Base-by-base conservation (phyloP, 2,329 filamentous ascomycete species). In the Diaporthe ilicicola region DNA sequence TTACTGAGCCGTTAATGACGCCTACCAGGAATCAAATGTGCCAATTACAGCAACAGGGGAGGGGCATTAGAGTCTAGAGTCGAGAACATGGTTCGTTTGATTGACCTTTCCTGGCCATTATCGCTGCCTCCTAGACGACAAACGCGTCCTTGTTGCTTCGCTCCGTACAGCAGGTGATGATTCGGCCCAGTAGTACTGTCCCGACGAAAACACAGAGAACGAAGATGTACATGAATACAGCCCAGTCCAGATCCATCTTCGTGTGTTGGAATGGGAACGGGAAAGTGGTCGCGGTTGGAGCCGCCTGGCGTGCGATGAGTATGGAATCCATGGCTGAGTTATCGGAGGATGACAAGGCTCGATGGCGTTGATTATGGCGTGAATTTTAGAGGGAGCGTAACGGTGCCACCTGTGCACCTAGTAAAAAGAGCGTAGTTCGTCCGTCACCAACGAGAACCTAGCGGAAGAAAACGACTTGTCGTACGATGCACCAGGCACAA, bases 161-260 rank as follows among this genome's bases (percentile, higher is more conserved):
- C 29, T 67, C 54, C 54, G 53, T 50, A n/a, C 69, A 70, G 53
- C 69, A 70, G 27, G 24, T 44, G 39, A 67, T 42, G 5, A 70
- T 54, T 34, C 61, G 53, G n/a, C 56, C 65, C 29, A 70, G 44
- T 8, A 70, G 46, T 22, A 55, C 19, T 19, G 53, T 51, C 32
- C 61, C 62, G 15, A 70, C 27, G 34, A 67, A 37, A 13, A 66
- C 56, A 24, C 62, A 27, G 46, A 70, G 48, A 7, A 67, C 22
- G 62, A 70, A 70, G 24, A 70, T 59, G 54, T 70, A 70, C 62
- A 67, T 67, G 44, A 53, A 70, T 1, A 67, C 44, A 1, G 69
- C 69, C 69, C 69, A 70, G 24, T 70, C 69, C 62, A 70, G 24
- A 37, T 70, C 69, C 34, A 50, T 22, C 44, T 67, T 67, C 4